Percentiles rank a stretch among this genome's conserved stretches.
These are phyloP conservation scores for Wickerhamomyces canadensis DNA, from an alignment of 805 yeast genomes.

Conservation along the genomic window DNA sequence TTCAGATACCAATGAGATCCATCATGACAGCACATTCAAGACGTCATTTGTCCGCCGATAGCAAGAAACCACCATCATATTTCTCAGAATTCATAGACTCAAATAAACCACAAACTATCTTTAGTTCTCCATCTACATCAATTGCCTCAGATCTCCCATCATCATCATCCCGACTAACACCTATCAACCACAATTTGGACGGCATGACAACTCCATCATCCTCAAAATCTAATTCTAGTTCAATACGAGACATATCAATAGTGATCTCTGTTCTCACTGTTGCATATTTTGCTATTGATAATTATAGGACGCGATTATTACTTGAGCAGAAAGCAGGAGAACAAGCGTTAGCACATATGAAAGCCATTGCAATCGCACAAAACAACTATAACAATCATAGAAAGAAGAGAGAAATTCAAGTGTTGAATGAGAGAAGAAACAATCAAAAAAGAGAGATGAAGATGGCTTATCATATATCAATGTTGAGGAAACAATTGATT, in stretches of 20 bases:
- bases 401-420: slow-evolving; percentile 46
- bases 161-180: no score
- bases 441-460: slow-evolving; percentile 45
- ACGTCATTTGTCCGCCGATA: no score
- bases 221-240: slow-evolving; percentile 3
- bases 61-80: slow-evolving; percentile 16
- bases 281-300: slow-evolving; percentile 47
- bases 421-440: slow-evolving; percentile 46
- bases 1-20: no score
- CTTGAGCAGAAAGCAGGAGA: slow-evolving; percentile 28
- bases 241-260: slow-evolving; percentile 34
- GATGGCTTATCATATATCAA: slow-evolving; percentile 63
- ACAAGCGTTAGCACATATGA: slow-evolving; percentile 27
- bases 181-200: no score
- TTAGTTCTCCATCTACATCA: no score
- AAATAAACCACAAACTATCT: background rate
- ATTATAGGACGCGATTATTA: slow-evolving; percentile 36
- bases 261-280: slow-evolving; percentile 38
- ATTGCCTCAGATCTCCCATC: no score
- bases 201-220: no score
- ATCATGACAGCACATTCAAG: no score
- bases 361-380: slow-evolving; percentile 33
- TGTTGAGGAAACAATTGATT: slow-evolving; percentile 53
- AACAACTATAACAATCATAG: slow-evolving; percentile 44
- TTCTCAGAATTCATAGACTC: slow-evolving; percentile 8